A percentile compares a stretch with the other conserved stretches of the same genome.
Conservation (phyloP, 192 early-diverging fungal species). For the Spizellomyces punctatus region DNA sequence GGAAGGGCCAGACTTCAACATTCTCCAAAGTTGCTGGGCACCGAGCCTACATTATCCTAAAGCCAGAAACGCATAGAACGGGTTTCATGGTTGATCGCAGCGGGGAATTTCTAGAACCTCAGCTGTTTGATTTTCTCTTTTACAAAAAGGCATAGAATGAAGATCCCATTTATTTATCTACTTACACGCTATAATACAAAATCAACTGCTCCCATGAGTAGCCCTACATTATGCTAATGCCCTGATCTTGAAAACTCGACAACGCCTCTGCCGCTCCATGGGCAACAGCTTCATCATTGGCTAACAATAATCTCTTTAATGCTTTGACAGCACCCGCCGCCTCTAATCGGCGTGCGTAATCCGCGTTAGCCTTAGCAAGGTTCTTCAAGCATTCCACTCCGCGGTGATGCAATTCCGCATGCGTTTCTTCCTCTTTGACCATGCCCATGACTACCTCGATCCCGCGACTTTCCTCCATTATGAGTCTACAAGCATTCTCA, state of each 20-base stretch:
- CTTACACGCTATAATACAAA: too few species aligned
- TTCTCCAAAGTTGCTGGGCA: background rate
- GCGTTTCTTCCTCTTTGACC: constrained; percentile 49
- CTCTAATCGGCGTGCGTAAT: constrained; percentile 50
- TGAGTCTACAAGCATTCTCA: constrained; percentile 56
- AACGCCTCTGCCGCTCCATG: constrained; percentile 60
- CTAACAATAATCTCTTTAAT: constrained; percentile 52
- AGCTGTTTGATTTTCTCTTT: constrained; percentile 24
- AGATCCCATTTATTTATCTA: too few species aligned
- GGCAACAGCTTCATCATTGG: constrained; percentile 51
- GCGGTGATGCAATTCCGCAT: constrained; percentile 69
- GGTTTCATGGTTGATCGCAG: constrained; percentile 18
- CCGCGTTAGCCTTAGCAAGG: constrained; percentile 51
- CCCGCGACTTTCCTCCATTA: constrained; percentile 54
- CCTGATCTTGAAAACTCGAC: constrained; percentile 52
- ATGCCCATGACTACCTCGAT: constrained; percentile 57
- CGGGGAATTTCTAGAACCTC: constrained; percentile 14
- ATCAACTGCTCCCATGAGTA: too few species aligned
- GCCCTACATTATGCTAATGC: constrained; percentile 27
- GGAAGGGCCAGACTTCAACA: background rate
- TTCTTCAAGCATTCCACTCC: constrained; percentile 75
- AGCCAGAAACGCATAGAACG: constrained; percentile 1
- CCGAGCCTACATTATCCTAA: constrained; percentile 15
- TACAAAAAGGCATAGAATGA: background rate
- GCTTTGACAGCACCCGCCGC: constrained; percentile 45